Conservation (phyloP, 2,329 filamentous ascomycete species). For the Xylariaceae sp. region DNA sequence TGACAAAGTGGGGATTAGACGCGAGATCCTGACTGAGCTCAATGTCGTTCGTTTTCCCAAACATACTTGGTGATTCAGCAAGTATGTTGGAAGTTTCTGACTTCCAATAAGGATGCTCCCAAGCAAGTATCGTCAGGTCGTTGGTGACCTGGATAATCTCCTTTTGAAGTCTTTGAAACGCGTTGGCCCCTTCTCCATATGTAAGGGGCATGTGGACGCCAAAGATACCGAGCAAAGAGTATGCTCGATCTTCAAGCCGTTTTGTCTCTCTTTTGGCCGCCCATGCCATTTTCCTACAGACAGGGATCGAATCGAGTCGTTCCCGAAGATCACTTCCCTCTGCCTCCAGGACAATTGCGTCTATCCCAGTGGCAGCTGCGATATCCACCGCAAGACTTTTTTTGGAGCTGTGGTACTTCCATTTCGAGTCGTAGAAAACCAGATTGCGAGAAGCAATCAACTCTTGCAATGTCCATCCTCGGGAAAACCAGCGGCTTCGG, state of each 20-base stretch:
- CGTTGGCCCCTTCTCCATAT: constrained; percentile 25
- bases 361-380: constrained; percentile 19
- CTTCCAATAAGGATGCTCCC: constrained; percentile 13
- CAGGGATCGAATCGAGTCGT: constrained; percentile 12
- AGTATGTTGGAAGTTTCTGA: constrained; percentile 8
- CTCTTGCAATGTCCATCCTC: constrained; percentile 25
- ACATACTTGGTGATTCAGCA: too few species aligned
- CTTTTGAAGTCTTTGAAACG: constrained; percentile 21
- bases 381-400: constrained; percentile 13
- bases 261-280: constrained; percentile 21
- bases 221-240: constrained; percentile 26
- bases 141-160: constrained; percentile 21
- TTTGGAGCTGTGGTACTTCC: constrained; percentile 20
- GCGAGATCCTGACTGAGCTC: too few species aligned
- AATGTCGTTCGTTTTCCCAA: too few species aligned
- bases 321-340: not conserved
- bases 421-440: constrained; percentile 20
- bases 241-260: constrained; percentile 24
- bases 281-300: constrained; percentile 25
- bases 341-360: constrained; percentile 16
- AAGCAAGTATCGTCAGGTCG: constrained; percentile 24
- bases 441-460: constrained; percentile 20
- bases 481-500: constrained; percentile 18
- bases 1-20: too few species aligned
- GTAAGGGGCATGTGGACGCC: constrained; percentile 26